Base-by-base conservation (phyloP, 257 asterid genomes). In the Solanum lycopersicoides region DNA sequence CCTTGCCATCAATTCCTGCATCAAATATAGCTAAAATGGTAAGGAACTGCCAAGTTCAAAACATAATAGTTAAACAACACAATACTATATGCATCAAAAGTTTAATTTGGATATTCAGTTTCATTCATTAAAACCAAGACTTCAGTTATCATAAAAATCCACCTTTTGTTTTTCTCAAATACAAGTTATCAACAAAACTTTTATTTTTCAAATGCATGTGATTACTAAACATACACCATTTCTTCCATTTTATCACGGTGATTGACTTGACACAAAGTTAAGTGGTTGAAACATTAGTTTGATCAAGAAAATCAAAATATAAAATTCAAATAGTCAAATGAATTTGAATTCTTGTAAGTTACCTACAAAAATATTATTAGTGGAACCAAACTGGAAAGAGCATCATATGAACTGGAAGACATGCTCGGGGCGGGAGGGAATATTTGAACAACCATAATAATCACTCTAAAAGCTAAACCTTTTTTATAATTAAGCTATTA, bases 1-100 rank as follows among this genome's bases (percentile, higher is more conserved):
- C 90, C 86, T 90, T 89, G 56, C 89, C 93, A 74, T 89, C 90
- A 37, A 86, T 76, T 60, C 91, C 95, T 93, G 87, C 91, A 89
- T 75, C 79, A 9, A 14, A 50, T 35, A 15, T 15, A 42, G 50
- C 47, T 23, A 7, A 53, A 82, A 66, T 41, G 41, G 83, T 82
- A 4, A 84, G 74, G 84, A 71, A 89, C 13, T 83, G 21, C 32
- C 56, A 45, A 12, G 65, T 79, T 79, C 39, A 25, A 25, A 79
- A 25, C 39, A 42, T n/a, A 42, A n/a, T 76, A 42, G 23, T 2
- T 42, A 76, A 42, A 56, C 60, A 77, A 44, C 84, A 44, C 41
- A 32, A 53, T n/a, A 79, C 16, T 25, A 45, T 79, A 45, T 25
- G 30, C 84, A 25, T 9, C 84, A 79, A 79, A 44, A 44, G 84